Evolutionary conservation across 1,284 basidiomycete species (phyloP), one percentile per base, ranked within the genome.

Genomic region (Thelephora terrestris): DNA sequence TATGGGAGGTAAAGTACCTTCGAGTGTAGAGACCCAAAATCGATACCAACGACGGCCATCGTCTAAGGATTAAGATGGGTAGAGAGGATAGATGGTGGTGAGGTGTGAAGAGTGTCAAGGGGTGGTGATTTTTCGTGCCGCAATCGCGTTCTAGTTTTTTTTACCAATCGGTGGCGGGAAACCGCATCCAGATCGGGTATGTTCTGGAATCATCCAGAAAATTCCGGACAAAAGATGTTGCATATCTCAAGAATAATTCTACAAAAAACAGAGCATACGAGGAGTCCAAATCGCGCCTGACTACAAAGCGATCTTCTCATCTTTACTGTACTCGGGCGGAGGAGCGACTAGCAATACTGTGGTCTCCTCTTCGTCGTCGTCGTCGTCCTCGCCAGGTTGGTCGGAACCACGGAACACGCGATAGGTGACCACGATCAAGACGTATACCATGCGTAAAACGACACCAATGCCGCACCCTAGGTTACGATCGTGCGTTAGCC

Each of bases 21-120:
- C 70, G 85, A 88, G 66, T 85, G 81, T 27, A 92, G 76, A 53
- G 89, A 81, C 63, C 91, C 91, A 64, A 94, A 79, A 74, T 95
- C 91, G 59, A 94, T 79, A 64, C 91, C 91, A 60, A 95, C 91
- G 69, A 94, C 91, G 64, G 85, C 78, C 85, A 88, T 76, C 76
- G 58, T 58, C 37, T 38, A 29, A 32, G 29, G 51, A 45, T 52
- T 25, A 45, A 50, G 45, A n/a, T 37, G 39, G 43, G 43, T 47
- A 43, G 48, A 53, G 46, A 49, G 45, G 45, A 46, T 38, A 50
- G 43, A 47, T 42, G 49, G 49, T 50, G 51, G 54, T 51, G 47
- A 48, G 45, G 39, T 40, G n/a, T 25, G 17, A 51, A 49, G 53
- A 55, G 52, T 36, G n/a, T 46, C 16, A 25, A 37, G n/a, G 16